Percentiles rank a stretch among this genome's conserved stretches.
Evolutionary conservation across 352 stramenopile genomes (phyloP).

Genomic region (Pythium rishiriense): DNA sequence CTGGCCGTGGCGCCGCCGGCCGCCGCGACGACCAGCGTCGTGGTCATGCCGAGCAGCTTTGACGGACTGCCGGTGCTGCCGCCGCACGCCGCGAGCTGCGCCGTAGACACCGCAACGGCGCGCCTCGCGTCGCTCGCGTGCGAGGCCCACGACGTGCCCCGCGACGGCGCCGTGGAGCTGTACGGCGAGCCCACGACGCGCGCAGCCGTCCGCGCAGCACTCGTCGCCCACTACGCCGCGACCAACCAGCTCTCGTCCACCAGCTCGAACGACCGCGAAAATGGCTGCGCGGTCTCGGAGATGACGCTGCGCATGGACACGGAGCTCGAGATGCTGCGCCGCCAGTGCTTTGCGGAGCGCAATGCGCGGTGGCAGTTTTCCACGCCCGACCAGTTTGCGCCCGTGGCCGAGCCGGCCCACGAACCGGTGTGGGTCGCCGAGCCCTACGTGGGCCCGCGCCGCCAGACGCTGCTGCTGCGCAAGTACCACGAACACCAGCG

Average conservation of each 20-base stretch:
- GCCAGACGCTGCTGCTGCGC: slow-evolving; percentile 38
- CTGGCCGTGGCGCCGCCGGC: neutral
- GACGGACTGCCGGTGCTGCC: slow-evolving; percentile 28
- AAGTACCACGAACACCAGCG: slow-evolving; percentile 36
- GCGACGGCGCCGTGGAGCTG: slow-evolving; percentile 12
- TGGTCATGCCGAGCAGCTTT: slow-evolving; percentile 26
- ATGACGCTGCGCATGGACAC: slow-evolving; percentile 79
- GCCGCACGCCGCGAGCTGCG: slow-evolving; percentile 15
- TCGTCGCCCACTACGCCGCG: slow-evolving; percentile 43
- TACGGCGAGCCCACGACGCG: slow-evolving; percentile 24
- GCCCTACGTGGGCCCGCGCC: slow-evolving; percentile 38
- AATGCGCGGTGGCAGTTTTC: slow-evolving; percentile 61
- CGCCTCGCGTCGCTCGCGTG: slow-evolving; percentile 2
- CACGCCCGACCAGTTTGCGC: slow-evolving; percentile 40
- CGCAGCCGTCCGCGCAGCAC: slow-evolving; percentile 39
- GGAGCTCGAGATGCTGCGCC: slow-evolving; percentile 71
- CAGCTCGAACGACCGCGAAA: neutral
- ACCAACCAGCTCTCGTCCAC: slow-evolving; percentile 32
- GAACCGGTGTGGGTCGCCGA: slow-evolving; percentile 39
- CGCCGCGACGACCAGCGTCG: slow-evolving; percentile 1
- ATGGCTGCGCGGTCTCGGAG: slow-evolving; percentile 35
- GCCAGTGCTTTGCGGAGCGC: slow-evolving; percentile 71
- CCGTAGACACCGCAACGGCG: neutral
- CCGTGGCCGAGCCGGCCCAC: neutral
- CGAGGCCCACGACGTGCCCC: slow-evolving; percentile 1